Evolutionary conservation across 345 rosid genomes (phyloP).

Genomic region (Hypericum androsaemum): DNA sequence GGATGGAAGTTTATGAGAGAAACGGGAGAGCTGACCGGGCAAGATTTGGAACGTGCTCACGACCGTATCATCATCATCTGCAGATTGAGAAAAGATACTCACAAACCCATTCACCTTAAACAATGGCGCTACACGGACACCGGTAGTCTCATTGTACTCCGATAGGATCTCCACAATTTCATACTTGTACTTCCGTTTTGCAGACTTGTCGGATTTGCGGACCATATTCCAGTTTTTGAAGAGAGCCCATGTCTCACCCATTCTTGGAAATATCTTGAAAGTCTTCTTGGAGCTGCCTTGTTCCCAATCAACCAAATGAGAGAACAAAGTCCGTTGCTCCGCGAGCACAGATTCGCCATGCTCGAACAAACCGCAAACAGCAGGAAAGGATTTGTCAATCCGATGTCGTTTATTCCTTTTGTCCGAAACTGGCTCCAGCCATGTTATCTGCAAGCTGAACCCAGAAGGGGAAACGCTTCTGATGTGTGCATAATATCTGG

Average conservation of each 20-base stretch:
- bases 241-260: conserved; percentile 76
- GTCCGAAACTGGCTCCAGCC: conserved; percentile 75
- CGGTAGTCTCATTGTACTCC: conserved; percentile 31
- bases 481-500: conserved; percentile 72
- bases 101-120: conserved; percentile 62
- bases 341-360: conserved; percentile 22
- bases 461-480: conserved; percentile 33
- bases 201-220: conserved; percentile 32
- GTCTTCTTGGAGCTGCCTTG: conserved; percentile 18
- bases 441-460: conserved; percentile 46
- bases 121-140: conserved; percentile 39
- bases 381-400: conserved; percentile 40
- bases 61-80: conserved; percentile 18
- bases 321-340: conserved; percentile 38
- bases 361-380: conserved; percentile 57
- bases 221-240: conserved; percentile 66
- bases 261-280: conserved; percentile 43
- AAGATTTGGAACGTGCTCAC: conserved; percentile 25
- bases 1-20: conserved; percentile 74
- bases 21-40: conserved; percentile 48
- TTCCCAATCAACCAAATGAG: conserved; percentile 41
- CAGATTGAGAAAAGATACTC: conserved; percentile 43
- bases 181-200: conserved; percentile 25
- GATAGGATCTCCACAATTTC: conserved; percentile 67
- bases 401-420: conserved; percentile 34